A percentile compares a stretch with the other conserved stretches of the same genome.
Conservation (phyloP, 768 basidiomycete species). For the Phaffia australis region DNA sequence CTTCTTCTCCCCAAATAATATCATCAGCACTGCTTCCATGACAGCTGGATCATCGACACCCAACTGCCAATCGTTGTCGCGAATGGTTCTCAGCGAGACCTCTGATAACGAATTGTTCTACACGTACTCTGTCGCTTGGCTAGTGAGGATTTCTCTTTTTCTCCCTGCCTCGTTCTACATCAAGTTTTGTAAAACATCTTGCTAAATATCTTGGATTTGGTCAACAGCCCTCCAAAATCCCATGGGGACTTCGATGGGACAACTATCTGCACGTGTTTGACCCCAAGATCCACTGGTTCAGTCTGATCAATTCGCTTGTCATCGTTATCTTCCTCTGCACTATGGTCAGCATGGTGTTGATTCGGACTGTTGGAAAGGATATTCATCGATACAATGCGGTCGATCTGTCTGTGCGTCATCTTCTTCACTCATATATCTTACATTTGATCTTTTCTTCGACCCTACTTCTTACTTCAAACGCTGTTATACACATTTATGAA, state of each 20-base stretch:
- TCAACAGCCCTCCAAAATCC: constrained; percentile 54
- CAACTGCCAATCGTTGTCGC: constrained; percentile 32
- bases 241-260: constrained; percentile 88
- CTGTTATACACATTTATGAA: no score
- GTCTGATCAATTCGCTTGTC: constrained; percentile 79
- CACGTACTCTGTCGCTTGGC: neutral
- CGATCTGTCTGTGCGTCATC: constrained; percentile 56
- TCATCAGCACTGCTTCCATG: constrained; percentile 31
- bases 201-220: constrained; percentile 64
- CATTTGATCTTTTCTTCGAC: neutral
- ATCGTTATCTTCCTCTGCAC: constrained; percentile 82
- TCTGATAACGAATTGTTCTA: constrained; percentile 41
- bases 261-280: constrained; percentile 53
- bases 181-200: constrained; percentile 37
- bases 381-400: constrained; percentile 91
- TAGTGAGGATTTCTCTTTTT: neutral
- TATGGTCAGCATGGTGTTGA: constrained; percentile 85
- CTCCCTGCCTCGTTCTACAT: neutral
- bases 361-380: constrained; percentile 79
- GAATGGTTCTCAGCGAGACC: constrained; percentile 52
- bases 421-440: neutral
- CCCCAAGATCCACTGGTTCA: constrained; percentile 78
- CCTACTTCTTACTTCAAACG: neutral
- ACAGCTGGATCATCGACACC: constrained; percentile 25
- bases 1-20: neutral